phyloP scores from a whole-genome alignment of 2,329 filamentous ascomycete genomes.

The Diplodia intermedia region DNA sequence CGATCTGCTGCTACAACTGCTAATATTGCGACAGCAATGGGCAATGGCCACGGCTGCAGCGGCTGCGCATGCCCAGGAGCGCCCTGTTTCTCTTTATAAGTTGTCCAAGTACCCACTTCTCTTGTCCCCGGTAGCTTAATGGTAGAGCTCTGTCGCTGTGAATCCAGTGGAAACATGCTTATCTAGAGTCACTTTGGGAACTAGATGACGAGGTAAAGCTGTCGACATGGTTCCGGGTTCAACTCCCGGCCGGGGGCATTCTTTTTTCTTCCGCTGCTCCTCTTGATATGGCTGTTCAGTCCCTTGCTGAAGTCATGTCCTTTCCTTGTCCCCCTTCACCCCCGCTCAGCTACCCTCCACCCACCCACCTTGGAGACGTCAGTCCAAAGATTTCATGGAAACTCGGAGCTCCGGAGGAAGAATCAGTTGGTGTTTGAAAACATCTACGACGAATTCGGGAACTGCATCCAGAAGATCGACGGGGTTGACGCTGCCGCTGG shows the following conservation, averaged over 20 bases:
- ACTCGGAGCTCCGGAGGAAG: too few species aligned
- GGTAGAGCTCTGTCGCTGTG: background rate
- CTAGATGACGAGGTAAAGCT: background rate
- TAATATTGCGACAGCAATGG: background rate
- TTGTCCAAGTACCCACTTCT: background rate
- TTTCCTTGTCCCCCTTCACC: background rate
- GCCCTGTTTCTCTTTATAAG: background rate
- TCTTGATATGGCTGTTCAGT: too few species aligned
- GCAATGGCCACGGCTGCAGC: too few species aligned
- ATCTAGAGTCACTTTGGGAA: background rate
- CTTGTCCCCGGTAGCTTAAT: background rate
- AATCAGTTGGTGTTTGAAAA: too few species aligned
- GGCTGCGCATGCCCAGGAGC: background rate
- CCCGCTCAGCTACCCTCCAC: too few species aligned
- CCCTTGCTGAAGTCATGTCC: background rate
- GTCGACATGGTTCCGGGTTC: background rate
- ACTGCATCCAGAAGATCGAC: too few species aligned
- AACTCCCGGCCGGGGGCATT: background rate
- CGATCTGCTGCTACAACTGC: background rate
- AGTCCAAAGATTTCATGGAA: too few species aligned
- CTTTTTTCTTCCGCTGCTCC: background rate
- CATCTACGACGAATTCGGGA: too few species aligned
- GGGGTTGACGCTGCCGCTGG: too few species aligned
- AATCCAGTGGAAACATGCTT: background rate
- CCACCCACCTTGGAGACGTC: too few species aligned